Percentiles rank a stretch among this genome's conserved stretches.
phyloP scores from a whole-genome alignment of 169 alveolate genomes.

The Cryptosporidium xiaoi region DNA sequence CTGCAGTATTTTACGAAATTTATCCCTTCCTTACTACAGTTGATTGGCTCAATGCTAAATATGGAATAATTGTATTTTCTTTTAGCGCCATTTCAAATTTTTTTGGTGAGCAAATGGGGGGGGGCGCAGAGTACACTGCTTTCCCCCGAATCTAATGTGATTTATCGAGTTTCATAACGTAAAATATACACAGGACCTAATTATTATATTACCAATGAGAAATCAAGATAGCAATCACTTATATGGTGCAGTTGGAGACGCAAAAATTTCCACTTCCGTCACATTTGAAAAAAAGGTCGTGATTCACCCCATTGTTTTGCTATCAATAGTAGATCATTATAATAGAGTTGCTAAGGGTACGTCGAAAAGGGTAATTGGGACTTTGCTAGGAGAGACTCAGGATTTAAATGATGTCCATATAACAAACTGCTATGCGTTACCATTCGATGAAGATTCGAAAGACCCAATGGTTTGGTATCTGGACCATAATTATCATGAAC shows the following conservation, averaged over 20 bases:
- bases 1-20: background rate
- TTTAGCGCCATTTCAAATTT: background rate
- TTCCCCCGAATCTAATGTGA: too few species aligned
- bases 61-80: background rate
- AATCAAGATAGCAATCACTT: too few species aligned
- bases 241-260: slow-evolving; percentile 2
- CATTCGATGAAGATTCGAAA: slow-evolving; percentile 99
- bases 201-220: too few species aligned
- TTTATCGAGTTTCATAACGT: too few species aligned
- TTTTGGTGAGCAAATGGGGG: background rate
- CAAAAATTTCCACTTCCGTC: background rate
- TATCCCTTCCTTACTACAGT: too few species aligned
- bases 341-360: slow-evolving; percentile 96
- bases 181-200: too few species aligned
- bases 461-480: slow-evolving; percentile 98
- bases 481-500: slow-evolving; percentile 97
- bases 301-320: slow-evolving; percentile 95
- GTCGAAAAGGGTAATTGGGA: slow-evolving; percentile 97
- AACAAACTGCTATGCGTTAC: slow-evolving; percentile 98
- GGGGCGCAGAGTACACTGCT: background rate
- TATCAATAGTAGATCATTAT: slow-evolving; percentile 99
- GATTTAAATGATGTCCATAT: slow-evolving; percentile 92
- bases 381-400: slow-evolving; percentile 94
- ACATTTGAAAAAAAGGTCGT: slow-evolving; percentile 82
- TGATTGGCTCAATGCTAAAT: background rate